Percentiles rank a stretch among this genome's conserved stretches.
Conservation (phyloP, 129 eudicot species). For the Arctium lappa region DNA sequence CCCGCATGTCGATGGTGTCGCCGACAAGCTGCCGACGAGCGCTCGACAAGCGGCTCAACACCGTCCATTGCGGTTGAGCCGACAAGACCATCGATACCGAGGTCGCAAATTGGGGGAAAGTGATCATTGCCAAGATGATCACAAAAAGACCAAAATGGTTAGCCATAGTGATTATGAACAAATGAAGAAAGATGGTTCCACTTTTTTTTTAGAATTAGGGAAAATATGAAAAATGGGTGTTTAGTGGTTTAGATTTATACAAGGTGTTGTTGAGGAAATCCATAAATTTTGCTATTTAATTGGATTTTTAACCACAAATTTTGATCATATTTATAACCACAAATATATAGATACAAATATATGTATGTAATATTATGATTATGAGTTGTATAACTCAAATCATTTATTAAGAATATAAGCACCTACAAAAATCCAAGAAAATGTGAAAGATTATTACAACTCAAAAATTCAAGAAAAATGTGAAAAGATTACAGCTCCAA, state of each 20-base stretch:
- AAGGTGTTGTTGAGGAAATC: background rate
- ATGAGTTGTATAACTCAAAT: background rate
- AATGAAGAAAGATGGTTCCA: background rate
- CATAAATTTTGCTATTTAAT: background rate
- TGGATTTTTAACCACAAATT: constrained; percentile 10
- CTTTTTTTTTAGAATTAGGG: background rate
- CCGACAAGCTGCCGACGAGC: constrained; percentile 19
- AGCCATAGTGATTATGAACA: constrained; percentile 23
- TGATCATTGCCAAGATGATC: constrained; percentile 33
- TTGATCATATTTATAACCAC: background rate
- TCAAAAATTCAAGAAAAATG: background rate
- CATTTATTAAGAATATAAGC: background rate
- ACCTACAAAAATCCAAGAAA: background rate
- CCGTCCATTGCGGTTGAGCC: constrained; percentile 10
- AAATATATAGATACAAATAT: no score
- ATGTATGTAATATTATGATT: background rate
- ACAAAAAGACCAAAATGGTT: constrained; percentile 21
- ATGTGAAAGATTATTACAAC: background rate
- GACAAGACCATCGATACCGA: constrained; percentile 20
- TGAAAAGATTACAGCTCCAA: background rate
- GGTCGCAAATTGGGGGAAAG: constrained; percentile 21
- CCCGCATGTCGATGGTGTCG: constrained; percentile 31
- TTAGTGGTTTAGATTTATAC: background rate
- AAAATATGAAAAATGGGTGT: background rate
- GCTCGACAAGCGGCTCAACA: background rate